Evolutionary conservation across 805 yeast species (phyloP).

Genomic region (Wickerhamomyces strasburgensis): DNA sequence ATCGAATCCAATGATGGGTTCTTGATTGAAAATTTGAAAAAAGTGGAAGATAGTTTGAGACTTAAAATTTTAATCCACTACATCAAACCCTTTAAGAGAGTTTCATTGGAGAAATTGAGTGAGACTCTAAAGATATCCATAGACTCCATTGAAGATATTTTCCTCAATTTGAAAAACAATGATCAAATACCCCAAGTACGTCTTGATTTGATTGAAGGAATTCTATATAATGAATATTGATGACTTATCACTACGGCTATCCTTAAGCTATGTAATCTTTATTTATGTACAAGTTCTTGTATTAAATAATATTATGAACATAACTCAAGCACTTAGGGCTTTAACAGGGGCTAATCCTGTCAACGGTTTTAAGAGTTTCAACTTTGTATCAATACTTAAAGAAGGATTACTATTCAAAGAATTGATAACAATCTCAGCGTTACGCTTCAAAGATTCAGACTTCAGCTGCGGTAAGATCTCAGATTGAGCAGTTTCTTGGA

Average conservation of each 20-base stretch:
- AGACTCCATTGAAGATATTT: constrained; percentile 22
- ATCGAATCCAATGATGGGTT: constrained; percentile 14
- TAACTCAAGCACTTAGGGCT: constrained; percentile 12
- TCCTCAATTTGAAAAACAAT: constrained; percentile 19
- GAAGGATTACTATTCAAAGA: constrained; percentile 23
- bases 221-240: constrained; percentile 19
- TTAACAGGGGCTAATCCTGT: constrained; percentile 26
- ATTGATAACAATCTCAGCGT: constrained; percentile 24
- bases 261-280: background rate
- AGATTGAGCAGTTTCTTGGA: constrained; percentile 4
- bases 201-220: constrained; percentile 23
- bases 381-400: constrained; percentile 18
- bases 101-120: constrained; percentile 18
- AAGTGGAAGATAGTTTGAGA: constrained; percentile 18
- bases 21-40: constrained; percentile 16
- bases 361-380: constrained; percentile 24
- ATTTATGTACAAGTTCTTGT: background rate
- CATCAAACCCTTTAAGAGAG: constrained; percentile 24
- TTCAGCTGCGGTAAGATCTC: constrained; percentile 13
- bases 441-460: constrained; percentile 16
- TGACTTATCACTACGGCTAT: background rate
- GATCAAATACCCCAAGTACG: constrained; percentile 18
- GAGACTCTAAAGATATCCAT: constrained; percentile 13
- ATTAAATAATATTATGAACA: background rate
- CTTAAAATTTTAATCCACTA: constrained; percentile 23